Evolutionary conservation across 805 yeast species (phyloP).

Genomic region (Pichia nanzhaoensis): DNA sequence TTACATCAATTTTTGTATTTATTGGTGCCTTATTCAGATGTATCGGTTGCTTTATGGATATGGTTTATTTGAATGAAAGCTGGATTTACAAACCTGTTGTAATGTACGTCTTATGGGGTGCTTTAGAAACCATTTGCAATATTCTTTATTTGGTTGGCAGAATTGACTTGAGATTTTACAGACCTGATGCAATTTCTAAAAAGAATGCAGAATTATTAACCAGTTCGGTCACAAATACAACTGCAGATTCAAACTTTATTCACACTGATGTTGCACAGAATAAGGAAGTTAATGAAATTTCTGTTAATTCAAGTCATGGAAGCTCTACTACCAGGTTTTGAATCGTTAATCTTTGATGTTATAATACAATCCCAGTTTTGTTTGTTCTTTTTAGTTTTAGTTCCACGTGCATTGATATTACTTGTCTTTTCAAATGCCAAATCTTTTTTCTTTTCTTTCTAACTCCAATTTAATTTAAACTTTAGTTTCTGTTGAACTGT

Average conservation of each 20-base stretch:
- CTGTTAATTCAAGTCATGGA: no score
- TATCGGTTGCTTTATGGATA: conserved; percentile 37
- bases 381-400: no score
- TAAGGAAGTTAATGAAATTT: no score
- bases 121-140: conserved; percentile 52
- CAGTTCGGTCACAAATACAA: no score
- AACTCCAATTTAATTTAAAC: no score
- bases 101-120: conserved; percentile 66
- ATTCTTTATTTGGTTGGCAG: conserved; percentile 54
- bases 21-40: conserved; percentile 46
- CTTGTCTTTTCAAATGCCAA: no score
- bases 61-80: conserved; percentile 28
- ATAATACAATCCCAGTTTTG: no score
- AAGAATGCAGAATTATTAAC: background rate
- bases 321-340: no score
- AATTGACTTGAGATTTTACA: conserved; percentile 71
- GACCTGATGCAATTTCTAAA: conserved; percentile 45
- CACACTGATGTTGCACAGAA: background rate
- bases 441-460: no score
- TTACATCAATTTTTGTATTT: conserved; percentile 44
- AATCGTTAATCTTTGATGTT: no score
- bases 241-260: background rate
- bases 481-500: no score
- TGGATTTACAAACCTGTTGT: conserved; percentile 49
- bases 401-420: no score